A percentile compares a stretch with the other conserved stretches of the same genome.
Conservation (phyloP, 2,329 filamentous ascomycete genomes). For the Elsinoe perseae region DNA sequence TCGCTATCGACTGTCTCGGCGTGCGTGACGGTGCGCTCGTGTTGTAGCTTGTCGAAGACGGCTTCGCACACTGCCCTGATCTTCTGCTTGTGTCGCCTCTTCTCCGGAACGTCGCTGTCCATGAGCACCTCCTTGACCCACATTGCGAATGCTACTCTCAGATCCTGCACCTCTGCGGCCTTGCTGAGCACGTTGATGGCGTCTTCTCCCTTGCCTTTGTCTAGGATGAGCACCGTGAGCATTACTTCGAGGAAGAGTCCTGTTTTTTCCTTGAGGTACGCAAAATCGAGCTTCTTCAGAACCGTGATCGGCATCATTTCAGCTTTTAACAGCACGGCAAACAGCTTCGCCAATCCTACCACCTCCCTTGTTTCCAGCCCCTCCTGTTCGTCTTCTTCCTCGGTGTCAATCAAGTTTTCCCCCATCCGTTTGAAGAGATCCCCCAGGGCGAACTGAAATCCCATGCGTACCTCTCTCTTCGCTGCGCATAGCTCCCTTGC, state of each 20-base stretch:
- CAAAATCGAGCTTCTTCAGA: constrained; percentile 65
- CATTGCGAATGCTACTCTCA: neutral
- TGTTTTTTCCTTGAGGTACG: constrained; percentile 67
- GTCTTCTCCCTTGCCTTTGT: constrained; percentile 26
- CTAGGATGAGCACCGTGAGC: constrained; percentile 65
- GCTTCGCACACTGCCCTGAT: neutral
- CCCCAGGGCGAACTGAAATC: constrained; percentile 82
- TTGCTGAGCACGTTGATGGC: neutral
- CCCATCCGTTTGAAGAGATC: constrained; percentile 77
- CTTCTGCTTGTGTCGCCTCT: constrained; percentile 7
- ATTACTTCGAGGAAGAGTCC: constrained; percentile 72
- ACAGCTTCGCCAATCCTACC: constrained; percentile 62
- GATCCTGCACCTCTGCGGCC: neutral
- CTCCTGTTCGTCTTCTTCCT: constrained; percentile 43
- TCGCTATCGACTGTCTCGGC: neutral
- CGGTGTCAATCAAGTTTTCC: constrained; percentile 54
- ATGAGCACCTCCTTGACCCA: constrained; percentile 3
- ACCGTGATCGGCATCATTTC: constrained; percentile 51
- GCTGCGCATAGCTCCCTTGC: constrained; percentile 70
- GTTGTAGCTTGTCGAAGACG: neutral
- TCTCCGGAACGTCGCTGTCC: constrained; percentile 6
- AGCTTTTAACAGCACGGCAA: constrained; percentile 53
- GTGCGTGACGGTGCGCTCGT: neutral
- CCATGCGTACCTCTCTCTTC: constrained; percentile 52
- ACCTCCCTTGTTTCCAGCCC: constrained; percentile 49